Conservation (phyloP, 345 rosid genomes). For the Brassica napus region Da-Ae NC_063443.1:9834001-9834500, state of each 20-base stretch:
- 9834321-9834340: not conserved
- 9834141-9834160: conserved; percentile 28
- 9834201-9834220: not conserved
- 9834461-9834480: not conserved
- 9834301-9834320: conserved; percentile 32
- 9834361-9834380: conserved; percentile 10
- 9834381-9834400: conserved; percentile 28
- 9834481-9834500: not conserved
- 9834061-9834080: not conserved
- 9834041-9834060: not conserved
- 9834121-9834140: not conserved
- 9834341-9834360: conserved; percentile 25
- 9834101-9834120: not conserved
- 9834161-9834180: not conserved
- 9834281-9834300: not conserved
- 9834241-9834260: not conserved
- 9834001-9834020: not conserved
- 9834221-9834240: conserved; percentile 24
- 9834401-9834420: conserved; percentile 9
- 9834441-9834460: conserved; percentile 19
- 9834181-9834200: not conserved
- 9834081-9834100: not conserved
- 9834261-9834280: conserved; percentile 33
- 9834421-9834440: not conserved
- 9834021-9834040: not conserved